These are phyloP conservation scores for Agaricus subrufescens DNA, from an alignment of 768 basidiomycete genomes.

Conservation along the genomic window DNA sequence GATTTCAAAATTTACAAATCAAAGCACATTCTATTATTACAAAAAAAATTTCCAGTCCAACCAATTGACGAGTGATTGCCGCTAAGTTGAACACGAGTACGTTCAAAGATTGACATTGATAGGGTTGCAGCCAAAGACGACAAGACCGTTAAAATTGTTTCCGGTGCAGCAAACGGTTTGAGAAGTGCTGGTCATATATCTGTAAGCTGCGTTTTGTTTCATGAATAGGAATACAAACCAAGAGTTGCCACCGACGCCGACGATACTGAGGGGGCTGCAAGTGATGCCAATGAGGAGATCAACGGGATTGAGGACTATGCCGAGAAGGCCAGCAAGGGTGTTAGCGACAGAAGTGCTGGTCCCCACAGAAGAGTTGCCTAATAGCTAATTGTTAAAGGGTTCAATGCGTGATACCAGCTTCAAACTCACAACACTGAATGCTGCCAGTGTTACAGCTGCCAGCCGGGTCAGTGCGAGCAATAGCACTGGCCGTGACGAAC, in stretches of 20 bases:
- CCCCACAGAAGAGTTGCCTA: conserved; percentile 19
- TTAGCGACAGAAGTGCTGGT: conserved; percentile 12
- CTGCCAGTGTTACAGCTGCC: not conserved
- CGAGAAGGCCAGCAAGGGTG: conserved; percentile 26
- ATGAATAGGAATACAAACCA: conserved; percentile 13
- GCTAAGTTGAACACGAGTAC: not conserved
- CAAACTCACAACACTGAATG: conserved; percentile 19
- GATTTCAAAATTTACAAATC: too few species aligned
- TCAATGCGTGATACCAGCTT: not conserved
- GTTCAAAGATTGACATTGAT: conserved; percentile 21
- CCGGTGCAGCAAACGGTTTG: conserved; percentile 28
- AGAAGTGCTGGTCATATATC: conserved; percentile 11
- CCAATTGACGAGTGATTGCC: not conserved
- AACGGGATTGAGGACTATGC: conserved; percentile 20
- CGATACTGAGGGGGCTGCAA: conserved; percentile 25
- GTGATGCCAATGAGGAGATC: conserved; percentile 13
- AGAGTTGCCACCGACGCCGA: conserved; percentile 19
- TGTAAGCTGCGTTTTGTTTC: not conserved
- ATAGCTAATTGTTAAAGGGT: not conserved
- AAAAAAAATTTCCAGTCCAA: too few species aligned
- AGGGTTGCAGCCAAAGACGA: conserved; percentile 25
- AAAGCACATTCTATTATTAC: too few species aligned
- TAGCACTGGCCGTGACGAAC: conserved; percentile 21
- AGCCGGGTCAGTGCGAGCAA: conserved; percentile 16
- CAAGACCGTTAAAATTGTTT: conserved; percentile 21